Evolutionary conservation across 139 green algal species (phyloP), one percentile per base, ranked within the genome.

Genomic region (Coelastrella sp.): DNA sequence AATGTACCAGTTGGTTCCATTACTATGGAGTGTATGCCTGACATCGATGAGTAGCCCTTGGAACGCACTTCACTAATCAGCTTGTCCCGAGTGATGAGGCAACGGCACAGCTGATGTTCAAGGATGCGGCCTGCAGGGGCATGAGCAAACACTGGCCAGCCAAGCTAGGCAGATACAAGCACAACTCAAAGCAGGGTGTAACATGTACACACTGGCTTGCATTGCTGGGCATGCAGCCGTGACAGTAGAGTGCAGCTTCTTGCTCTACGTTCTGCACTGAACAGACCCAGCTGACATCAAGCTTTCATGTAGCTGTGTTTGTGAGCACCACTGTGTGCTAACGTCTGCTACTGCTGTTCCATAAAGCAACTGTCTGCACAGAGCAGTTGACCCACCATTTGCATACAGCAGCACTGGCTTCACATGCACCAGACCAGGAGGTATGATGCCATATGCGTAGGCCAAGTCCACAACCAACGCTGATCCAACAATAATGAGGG

Each of bases 361-460:
- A 35, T 58, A 82, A 17, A 58, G 10, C 24, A 82, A 82, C 75
- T 22, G 58, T 14, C 75, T 60, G 24, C 75, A 78, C 17, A 78
- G 20, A 35, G 14, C 11, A 25, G 9, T 27, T 15, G 17, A 20
- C 83, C 78, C 25, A 88, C 83, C 83, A 49, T 88, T 56, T 17
- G 66, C 83, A 65, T 88, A 88, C 83, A 88, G 7, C 83, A 88
- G 83, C 20, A 65, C 24, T 35, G 83, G 83, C 83, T 49, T 68
- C 14, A 68, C 14, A 17, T 88, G 83, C 35, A 79, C 61, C 25
- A 63, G 17, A 19, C 63, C 20, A 24, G 63, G 24, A 60, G 82
- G 82, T 8, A 87, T 11, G 17, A 79, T 15, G 9, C 24, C n/a
- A 7, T 65, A 80, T 1, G 65, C 24, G 35, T 88, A 88, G 7